Percentiles rank a stretch among this genome's conserved stretches.
Conservation (phyloP, 495 filamentous ascomycete genomes). For the Tuber indicum region DNA sequence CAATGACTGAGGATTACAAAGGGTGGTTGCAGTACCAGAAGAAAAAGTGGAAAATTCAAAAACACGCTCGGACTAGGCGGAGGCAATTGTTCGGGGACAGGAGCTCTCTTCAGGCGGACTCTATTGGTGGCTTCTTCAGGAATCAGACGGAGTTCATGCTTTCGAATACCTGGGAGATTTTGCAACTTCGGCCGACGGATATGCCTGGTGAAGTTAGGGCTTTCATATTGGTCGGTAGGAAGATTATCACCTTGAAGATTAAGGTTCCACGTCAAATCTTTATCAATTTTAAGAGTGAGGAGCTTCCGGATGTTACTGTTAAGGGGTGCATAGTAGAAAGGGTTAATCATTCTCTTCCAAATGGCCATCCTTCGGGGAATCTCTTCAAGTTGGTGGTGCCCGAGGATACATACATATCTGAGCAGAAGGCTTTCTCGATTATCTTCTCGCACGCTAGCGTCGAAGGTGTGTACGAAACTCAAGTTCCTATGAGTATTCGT, state of each 20-base stretch:
- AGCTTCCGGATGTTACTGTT: conserved; percentile 83
- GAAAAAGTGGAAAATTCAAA: conserved; percentile 97
- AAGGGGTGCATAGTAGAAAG: conserved; percentile 83
- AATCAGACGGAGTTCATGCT: conserved; percentile 85
- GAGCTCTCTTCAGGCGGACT: conserved; percentile 57
- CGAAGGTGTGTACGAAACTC: conserved; percentile 93
- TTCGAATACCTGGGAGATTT: conserved; percentile 85
- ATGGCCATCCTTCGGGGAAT: conserved; percentile 88
- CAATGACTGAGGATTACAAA: conserved; percentile 75
- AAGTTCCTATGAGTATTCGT: conserved; percentile 74
- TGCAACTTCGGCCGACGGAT: conserved; percentile 75
- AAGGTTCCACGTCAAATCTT: conserved; percentile 85
- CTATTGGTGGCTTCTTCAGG: conserved; percentile 79
- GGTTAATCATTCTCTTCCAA: conserved; percentile 83
- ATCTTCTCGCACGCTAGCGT: conserved; percentile 89
- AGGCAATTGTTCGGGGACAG: conserved; percentile 91
- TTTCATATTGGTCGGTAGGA: conserved; percentile 87
- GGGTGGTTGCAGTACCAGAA: conserved; percentile 95
- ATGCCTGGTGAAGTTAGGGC: conserved; percentile 79
- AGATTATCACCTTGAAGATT: conserved; percentile 79
- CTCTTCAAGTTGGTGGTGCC: conserved; percentile 87
- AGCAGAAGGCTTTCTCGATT: conserved; percentile 69
- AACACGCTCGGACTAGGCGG: conserved; percentile 76
- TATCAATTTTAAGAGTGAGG: conserved; percentile 78
- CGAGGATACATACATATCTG: conserved; percentile 77